Evolutionary conservation across 331 rosid genomes (phyloP), one percentile per base, ranked within the genome.

Genomic region (Ulmus americana): DNA sequence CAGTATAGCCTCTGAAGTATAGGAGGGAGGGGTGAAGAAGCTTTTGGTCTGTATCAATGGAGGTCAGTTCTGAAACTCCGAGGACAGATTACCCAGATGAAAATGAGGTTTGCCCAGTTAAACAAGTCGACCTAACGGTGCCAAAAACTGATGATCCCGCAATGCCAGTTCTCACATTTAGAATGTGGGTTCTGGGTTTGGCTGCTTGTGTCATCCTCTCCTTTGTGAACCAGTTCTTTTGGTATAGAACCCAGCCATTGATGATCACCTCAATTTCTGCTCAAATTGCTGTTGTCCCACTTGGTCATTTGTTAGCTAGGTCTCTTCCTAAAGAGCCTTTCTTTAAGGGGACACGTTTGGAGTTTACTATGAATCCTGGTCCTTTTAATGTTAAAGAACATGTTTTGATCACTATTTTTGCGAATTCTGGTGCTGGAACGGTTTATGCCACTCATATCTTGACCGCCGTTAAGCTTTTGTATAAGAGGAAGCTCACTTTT

Each of bases 121-220:
- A 74, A 45, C 87, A 90, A 60, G 97, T 87, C 10, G 95, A 83
- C 7, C 65, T 90, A 7, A 90, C 95, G 0, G 95, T 90, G 50
- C 87, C 95, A 0, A 90, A 85, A 61, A 87, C 89, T 0, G 95
- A 90, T 48, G 95, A 90, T 28, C 83, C 91, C 6, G 69, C 64
- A 43, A 38, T 85, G 65, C 91, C 88, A 7, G 73, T 74, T 39
- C 60, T 79, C n/a, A 90, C 97, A 14, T 90, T 90, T 74, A 77
- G 97, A 74, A 87, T 85, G 95, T 90, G 95, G 95, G 81, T 85
- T 70, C 79, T 90, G 35, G 95, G 97, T 6, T 14, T 90, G 77
- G 63, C 72, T 10, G 71, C 95, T 0, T 90, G 97, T 49, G 72
- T 79, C 45, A 0, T 84, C 0, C 75, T 90, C 44, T 83, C 97